Percentiles rank a stretch among this genome's conserved stretches.
Evolutionary conservation across 768 basidiomycete genomes (phyloP).

Genomic region (Amanita muscaria): DNA sequence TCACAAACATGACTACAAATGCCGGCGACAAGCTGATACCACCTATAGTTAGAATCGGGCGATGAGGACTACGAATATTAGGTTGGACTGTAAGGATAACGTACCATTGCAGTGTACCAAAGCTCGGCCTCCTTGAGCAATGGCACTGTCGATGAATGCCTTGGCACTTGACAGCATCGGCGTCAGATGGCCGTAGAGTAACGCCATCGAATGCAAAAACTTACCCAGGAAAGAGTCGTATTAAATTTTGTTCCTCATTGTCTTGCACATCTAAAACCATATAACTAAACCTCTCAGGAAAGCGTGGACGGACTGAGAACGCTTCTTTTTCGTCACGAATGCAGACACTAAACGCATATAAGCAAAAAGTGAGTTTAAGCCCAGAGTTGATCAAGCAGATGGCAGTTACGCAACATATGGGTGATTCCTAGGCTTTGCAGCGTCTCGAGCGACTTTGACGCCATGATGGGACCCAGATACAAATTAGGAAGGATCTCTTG

Average conservation of each 20-base stretch:
- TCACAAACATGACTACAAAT: conserved; percentile 90
- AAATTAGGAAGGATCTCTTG: conserved; percentile 85
- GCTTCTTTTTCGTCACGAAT: conserved; percentile 87
- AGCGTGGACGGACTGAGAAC: conserved; percentile 82
- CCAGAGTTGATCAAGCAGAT: conserved; percentile 11
- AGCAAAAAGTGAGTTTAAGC: background rate
- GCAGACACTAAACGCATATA: conserved; percentile 53
- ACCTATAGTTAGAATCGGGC: conserved; percentile 33
- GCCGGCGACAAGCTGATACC: conserved; percentile 84
- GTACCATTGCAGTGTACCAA: conserved; percentile 86
- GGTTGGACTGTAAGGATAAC: too few relatives aligned
- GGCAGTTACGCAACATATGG: conserved; percentile 53
- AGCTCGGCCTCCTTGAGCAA: conserved; percentile 56
- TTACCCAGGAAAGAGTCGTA: conserved; percentile 80
- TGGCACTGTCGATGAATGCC: conserved; percentile 63
- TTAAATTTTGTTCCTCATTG: conserved; percentile 91
- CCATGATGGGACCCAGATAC: conserved; percentile 79
- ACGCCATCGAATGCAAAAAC: conserved; percentile 18
- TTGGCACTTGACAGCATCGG: conserved; percentile 46
- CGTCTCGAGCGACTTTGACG: conserved; percentile 71
- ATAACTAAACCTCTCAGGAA: conserved; percentile 71
- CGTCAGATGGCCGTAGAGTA: background rate
- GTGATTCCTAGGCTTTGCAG: conserved; percentile 62
- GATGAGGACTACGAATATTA: too few relatives aligned
- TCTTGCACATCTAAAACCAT: conserved; percentile 82